phyloP scores from a whole-genome alignment of 225 moss, liverwort and hornwort genomes.

The Bryoerythrophyllum caledonicum region DNA sequence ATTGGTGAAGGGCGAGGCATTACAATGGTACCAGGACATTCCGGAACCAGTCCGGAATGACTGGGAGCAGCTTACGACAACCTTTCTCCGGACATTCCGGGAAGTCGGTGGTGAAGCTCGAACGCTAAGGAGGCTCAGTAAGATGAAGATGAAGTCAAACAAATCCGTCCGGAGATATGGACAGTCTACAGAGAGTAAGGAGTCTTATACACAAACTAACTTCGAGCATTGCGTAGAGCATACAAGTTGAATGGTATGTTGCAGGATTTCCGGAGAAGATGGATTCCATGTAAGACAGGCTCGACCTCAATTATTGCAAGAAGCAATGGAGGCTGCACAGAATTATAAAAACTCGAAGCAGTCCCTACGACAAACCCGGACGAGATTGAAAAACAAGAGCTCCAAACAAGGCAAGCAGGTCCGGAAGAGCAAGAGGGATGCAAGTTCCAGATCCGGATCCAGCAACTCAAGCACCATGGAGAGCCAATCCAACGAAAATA shows the following conservation, averaged over 20 bases:
- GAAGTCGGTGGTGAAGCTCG: background rate
- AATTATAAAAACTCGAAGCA: too few relatives aligned
- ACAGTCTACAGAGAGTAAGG: too few relatives aligned
- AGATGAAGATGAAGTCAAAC: background rate
- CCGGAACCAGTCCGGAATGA: background rate
- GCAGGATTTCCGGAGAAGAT: background rate
- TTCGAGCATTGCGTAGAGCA: background rate
- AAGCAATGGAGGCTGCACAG: background rate
- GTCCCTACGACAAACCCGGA: too few relatives aligned
- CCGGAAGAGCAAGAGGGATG: too few relatives aligned
- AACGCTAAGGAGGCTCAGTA: background rate
- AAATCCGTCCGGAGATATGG: background rate
- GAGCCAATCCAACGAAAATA: fast-evolving
- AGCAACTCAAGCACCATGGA: too few relatives aligned
- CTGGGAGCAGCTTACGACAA: background rate
- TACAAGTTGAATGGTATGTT: background rate
- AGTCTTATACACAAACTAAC: too few relatives aligned
- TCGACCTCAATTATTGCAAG: background rate
- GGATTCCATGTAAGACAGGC: background rate
- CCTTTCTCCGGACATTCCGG: background rate
- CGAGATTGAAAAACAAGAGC: too few relatives aligned
- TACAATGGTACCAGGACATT: background rate
- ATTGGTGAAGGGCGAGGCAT: background rate
- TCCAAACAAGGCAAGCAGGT: too few relatives aligned
- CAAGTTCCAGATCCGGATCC: too few relatives aligned